Conservation (phyloP, 495 filamentous ascomycete genomes). For the Neurospora sp. region DNA sequence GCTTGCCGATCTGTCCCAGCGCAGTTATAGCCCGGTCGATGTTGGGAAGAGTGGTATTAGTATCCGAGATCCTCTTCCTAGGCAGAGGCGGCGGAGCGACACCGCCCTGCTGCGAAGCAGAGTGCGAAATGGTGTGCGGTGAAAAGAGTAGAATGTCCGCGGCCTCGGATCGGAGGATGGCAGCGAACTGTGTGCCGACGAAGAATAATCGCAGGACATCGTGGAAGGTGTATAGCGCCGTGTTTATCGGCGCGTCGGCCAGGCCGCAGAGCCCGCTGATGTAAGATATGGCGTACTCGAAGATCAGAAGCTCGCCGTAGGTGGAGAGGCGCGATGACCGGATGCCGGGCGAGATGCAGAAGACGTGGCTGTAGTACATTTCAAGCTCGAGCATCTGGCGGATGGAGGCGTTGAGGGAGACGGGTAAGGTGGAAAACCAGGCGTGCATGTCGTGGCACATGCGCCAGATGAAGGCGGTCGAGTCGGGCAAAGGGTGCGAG, state of each 20-base stretch:
- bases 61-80: slow-evolving; percentile 19
- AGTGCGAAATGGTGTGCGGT: slow-evolving; percentile 19
- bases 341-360: slow-evolving; percentile 67
- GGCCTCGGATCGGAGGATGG: slow-evolving; percentile 46
- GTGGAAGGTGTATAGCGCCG: slow-evolving; percentile 59
- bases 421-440: slow-evolving; percentile 56
- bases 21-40: slow-evolving; percentile 35
- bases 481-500: slow-evolving; percentile 49
- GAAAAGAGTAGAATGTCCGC: slow-evolving; percentile 37
- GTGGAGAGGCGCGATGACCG: slow-evolving; percentile 52
- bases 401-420: slow-evolving; percentile 45
- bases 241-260: slow-evolving; percentile 35
- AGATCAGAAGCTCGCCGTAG: slow-evolving; percentile 65
- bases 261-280: slow-evolving; percentile 50
- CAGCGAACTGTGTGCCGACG: slow-evolving; percentile 59
- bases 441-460: slow-evolving; percentile 54
- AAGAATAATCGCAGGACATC: slow-evolving; percentile 64
- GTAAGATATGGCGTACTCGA: slow-evolving; percentile 72
- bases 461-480: slow-evolving; percentile 50
- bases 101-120: slow-evolving; percentile 15
- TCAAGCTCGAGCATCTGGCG: slow-evolving; percentile 69
- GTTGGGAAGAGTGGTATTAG: slow-evolving; percentile 24
- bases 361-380: slow-evolving; percentile 72
- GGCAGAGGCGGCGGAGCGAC: slow-evolving; percentile 22
- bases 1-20: slow-evolving; percentile 32